Evolutionary conservation across 2,329 filamentous ascomycete species (phyloP).

Genomic region (Botryotinia convoluta): DNA sequence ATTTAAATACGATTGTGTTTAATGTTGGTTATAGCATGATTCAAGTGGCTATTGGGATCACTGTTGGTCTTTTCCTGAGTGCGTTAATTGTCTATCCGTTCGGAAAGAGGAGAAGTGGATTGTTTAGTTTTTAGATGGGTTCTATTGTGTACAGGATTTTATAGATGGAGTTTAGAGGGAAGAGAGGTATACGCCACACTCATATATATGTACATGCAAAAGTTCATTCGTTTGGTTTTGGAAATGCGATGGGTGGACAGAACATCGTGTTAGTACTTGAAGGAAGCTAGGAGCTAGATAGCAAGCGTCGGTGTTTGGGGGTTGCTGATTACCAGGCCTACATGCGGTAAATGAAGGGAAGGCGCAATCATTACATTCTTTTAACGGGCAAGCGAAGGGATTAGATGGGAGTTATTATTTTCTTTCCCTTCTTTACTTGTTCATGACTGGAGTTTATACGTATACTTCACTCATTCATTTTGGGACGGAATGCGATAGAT

Average conservation of each 20-base stretch:
- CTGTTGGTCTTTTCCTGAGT: constrained; percentile 43
- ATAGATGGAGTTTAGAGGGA: neutral
- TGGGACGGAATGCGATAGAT: neutral
- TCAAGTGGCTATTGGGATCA: constrained; percentile 45
- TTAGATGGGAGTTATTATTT: neutral
- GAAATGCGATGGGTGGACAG: neutral
- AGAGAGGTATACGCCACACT: neutral
- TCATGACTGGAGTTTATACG: neutral
- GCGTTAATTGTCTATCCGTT: constrained; percentile 43
- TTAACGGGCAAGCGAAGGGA: neutral
- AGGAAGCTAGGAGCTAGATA: neutral
- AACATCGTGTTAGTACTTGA: neutral
- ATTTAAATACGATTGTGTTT: constrained; percentile 41
- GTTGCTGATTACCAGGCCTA: neutral
- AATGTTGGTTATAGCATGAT: constrained; percentile 44
- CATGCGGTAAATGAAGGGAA: neutral
- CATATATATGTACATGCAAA: neutral
- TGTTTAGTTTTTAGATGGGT: constrained; percentile 41
- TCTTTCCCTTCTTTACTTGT: neutral
- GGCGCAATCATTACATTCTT: constrained; percentile 5
- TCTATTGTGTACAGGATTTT: neutral
- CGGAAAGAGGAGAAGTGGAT: constrained; percentile 42
- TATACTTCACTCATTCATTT: constrained; percentile 2
- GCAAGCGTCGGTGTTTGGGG: neutral
- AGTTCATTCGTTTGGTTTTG: neutral